Base-by-base conservation (phyloP, 164 flowering plant species). In the Vitis cinerea region DNA sequence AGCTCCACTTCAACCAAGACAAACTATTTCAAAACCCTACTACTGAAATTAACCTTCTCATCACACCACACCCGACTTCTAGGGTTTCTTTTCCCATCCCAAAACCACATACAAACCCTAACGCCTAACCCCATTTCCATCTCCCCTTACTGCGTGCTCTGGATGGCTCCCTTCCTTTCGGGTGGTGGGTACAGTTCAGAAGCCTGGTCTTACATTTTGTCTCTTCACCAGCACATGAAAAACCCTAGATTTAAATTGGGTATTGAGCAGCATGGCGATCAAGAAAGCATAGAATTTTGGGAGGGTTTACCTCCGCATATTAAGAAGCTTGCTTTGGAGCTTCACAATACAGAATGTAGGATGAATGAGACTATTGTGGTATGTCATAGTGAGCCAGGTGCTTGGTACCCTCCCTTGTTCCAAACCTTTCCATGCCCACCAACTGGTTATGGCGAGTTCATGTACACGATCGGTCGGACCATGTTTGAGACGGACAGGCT, bases 141-240 rank as follows among this genome's bases (percentile, higher is more conserved):
- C 13, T 50, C 84, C 31, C 68, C 77, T 64, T 49, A 61, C 54
- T 87, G 92, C 73, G 80, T 89, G 19, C 80, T 88, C 19, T 91
- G 97, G 97, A 88, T 91, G 94, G 94, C 93, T 19, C 97, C 97
- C 48, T 89, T 89, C 70, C 87, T 88, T 66, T 88, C 94, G 3
- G 87, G 97, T 50, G 97, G 97, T 66, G 97, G 97, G 77, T 89
- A 91, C 60, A 85, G 91, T 67, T 89, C 97, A 31, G 97, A 91
- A 77, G 91, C 90, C 64, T 91, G 97, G 97, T 84, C 94, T 70
- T 91, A 91, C 71, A 67, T 89, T 29, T 79, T 82, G 55, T 80
- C 94, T 4, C 76, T 91, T 53, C 71, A 80, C 63, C 49, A 75
- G 15, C 57, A 77, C 49, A 66, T 63, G 17, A 71, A 66, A 63